A percentile compares a stretch with the other conserved stretches of the same genome.
Conservation (phyloP, 768 basidiomycete genomes). For the Russula lepida region DNA sequence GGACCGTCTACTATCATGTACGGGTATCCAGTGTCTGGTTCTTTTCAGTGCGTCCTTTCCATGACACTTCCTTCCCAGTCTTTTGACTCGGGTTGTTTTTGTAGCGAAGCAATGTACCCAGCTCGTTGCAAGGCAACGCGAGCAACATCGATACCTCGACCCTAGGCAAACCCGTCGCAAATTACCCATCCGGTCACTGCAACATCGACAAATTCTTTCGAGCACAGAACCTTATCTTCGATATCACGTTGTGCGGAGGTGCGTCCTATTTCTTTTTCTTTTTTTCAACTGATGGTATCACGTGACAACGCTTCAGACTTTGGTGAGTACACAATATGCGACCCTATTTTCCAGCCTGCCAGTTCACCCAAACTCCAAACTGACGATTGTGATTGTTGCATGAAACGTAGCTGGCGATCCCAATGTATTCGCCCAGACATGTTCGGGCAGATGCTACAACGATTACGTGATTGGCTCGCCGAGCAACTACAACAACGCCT, state of each 20-base stretch:
- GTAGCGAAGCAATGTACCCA: constrained; percentile 40
- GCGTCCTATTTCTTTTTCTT: constrained; percentile 34
- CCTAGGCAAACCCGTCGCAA: constrained; percentile 60
- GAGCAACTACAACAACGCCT: constrained; percentile 29
- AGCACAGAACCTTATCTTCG: constrained; percentile 60
- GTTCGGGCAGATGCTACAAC: constrained; percentile 19
- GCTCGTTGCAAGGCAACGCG: constrained; percentile 38
- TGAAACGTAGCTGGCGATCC: constrained; percentile 5
- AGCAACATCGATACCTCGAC: constrained; percentile 45
- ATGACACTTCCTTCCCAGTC: constrained; percentile 1
- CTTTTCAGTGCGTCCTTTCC: constrained; percentile 36
- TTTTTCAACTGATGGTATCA: not conserved
- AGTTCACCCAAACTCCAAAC: not conserved
- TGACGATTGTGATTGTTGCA: not conserved
- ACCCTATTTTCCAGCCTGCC: not conserved
- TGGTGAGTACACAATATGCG: not conserved
- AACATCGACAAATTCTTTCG: constrained; percentile 44
- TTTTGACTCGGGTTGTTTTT: not conserved
- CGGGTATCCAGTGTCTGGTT: constrained; percentile 47
- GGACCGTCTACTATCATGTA: not conserved
- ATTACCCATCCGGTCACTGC: constrained; percentile 57
- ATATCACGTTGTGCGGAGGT: constrained; percentile 66
- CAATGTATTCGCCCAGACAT: constrained; percentile 7
- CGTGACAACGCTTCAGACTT: not conserved
- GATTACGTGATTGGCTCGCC: constrained; percentile 32